These are phyloP conservation scores for Fagopyrum esculentum DNA, from an alignment of 148 eudicot genomes.

Conservation along the genomic window DNA sequence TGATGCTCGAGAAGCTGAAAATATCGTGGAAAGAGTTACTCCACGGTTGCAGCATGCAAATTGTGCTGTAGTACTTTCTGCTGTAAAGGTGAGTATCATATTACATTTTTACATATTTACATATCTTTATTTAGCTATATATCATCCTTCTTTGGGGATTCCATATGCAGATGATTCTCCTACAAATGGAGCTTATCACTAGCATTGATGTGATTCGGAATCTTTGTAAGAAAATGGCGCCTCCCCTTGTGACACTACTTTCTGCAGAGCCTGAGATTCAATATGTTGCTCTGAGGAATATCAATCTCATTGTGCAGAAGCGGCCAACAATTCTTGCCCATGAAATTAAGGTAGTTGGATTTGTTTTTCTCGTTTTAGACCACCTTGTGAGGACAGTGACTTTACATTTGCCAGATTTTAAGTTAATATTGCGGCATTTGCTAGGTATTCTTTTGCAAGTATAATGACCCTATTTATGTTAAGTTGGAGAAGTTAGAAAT, in stretches of 20 bases:
- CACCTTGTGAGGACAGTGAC: background rate
- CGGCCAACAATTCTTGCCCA: conserved; percentile 97
- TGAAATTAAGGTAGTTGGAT: conserved; percentile 78
- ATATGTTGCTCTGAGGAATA: conserved; percentile 91
- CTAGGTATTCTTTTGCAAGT: conserved; percentile 97
- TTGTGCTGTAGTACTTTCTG: conserved; percentile 98
- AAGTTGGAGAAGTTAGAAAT: conserved; percentile 98
- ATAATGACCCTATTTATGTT: conserved; percentile 97
- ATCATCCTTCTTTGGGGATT: background rate
- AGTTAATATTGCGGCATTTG: background rate
- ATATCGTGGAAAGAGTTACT: conserved; percentile 96
- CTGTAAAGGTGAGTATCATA: conserved; percentile 66
- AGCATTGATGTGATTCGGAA: conserved; percentile 92
- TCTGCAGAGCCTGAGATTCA: conserved; percentile 99
- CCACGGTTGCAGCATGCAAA: conserved; percentile 98
- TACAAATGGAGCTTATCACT: conserved; percentile 95
- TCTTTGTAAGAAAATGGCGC: conserved; percentile 99
- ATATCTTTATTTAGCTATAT: background rate
- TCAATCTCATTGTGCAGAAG: conserved; percentile 91
- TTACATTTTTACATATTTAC: background rate
- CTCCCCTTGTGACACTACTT: conserved; percentile 96
- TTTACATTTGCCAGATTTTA: background rate
- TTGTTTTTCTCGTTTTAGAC: background rate
- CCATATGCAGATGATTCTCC: conserved; percentile 81
- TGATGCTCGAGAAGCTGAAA: conserved; percentile 99